phyloP scores from a whole-genome alignment of 169 alveolate genomes.

The Eimeria tenella region DNA sequence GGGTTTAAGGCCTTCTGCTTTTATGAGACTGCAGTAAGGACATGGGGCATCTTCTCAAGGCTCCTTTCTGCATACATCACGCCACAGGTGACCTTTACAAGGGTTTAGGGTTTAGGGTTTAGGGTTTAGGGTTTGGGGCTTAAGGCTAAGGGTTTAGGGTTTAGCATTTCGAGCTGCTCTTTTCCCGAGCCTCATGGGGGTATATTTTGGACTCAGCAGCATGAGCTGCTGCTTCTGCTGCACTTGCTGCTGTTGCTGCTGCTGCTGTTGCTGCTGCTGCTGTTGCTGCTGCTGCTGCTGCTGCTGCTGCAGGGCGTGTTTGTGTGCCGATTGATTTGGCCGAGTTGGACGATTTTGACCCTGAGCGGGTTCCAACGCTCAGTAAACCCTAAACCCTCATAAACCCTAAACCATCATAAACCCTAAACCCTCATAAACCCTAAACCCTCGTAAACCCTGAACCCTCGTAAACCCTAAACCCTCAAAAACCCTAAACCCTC shows the following conservation, averaged over 20 bases:
- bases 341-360: conserved; percentile 66
- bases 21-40: conserved; percentile 85
- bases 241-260: background rate
- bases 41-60: conserved; percentile 92
- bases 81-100: conserved; percentile 89
- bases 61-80: conserved; percentile 95
- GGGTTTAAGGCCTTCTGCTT: conserved; percentile 6
- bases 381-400: conserved; percentile 45
- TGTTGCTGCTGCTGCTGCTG: conserved; percentile 6
- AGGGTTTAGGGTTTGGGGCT: background rate
- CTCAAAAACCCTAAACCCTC: too few relatives aligned
- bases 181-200: too few relatives aligned
- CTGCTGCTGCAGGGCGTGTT: conserved; percentile 71
- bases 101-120: background rate
- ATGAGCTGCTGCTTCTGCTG: background rate
- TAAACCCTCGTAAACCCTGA: background rate
- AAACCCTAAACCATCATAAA: background rate
- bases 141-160: too few relatives aligned
- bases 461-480: too few relatives aligned
- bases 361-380: conserved; percentile 53
- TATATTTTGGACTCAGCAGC: too few relatives aligned
- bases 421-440: background rate
- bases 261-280: conserved; percentile 16
- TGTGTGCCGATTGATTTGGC: conserved; percentile 79
- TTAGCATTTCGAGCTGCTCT: too few relatives aligned